Evolutionary conservation across 352 stramenopile genomes (phyloP), one percentile per base, ranked within the genome.

Genomic region (Blastocystis sp.): DNA sequence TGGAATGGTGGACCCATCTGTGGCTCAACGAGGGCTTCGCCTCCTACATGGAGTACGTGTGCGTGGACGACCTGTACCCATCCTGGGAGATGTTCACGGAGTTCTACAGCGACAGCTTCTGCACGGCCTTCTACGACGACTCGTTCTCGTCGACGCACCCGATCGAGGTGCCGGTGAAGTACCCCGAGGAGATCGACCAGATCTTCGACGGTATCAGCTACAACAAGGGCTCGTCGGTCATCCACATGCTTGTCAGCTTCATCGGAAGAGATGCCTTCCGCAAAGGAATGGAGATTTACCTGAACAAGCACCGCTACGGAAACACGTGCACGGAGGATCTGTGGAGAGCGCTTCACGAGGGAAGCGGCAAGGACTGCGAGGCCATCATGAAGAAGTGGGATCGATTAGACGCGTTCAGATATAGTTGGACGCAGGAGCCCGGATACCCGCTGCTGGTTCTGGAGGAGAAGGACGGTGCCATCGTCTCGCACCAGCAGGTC

Each of bases 11-110:
- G 93, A 94, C 93, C 11, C 92, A 93, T 32, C 89, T 97, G 2
- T 97, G 93, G 93, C 90, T 99, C 7, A 99, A 99, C 89, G 96
- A 98, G 88, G 95, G 94, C 7, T 99, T 98, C 88, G 96, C 95
- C 11, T 92, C 91, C 54, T 98, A 93, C 90, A 96, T 96, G 89
- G 93, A 98, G 89, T 96, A 96, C 86, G 93, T 93, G 48, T 93
- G 94, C n/a, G 91, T 94, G 0, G 88, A 97, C 87, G 75, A 90
- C 29, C 91, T 98, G 29, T 97, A 96, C 88, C 94, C 94, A 0
- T 89, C 96, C 34, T 98, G 93, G 93, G 89, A 91, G 8, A 92
- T 97, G 85, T 98, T 94, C 94, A 93, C 97, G 81, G 93, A 94
- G 71, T 98, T 97, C 85, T 93, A 94, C 18, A 85, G 46, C 40